These are phyloP conservation scores for Saksenaea oblongispora DNA, from an alignment of 371 early-diverging fungal genomes.

Conservation along the genomic window DNA sequence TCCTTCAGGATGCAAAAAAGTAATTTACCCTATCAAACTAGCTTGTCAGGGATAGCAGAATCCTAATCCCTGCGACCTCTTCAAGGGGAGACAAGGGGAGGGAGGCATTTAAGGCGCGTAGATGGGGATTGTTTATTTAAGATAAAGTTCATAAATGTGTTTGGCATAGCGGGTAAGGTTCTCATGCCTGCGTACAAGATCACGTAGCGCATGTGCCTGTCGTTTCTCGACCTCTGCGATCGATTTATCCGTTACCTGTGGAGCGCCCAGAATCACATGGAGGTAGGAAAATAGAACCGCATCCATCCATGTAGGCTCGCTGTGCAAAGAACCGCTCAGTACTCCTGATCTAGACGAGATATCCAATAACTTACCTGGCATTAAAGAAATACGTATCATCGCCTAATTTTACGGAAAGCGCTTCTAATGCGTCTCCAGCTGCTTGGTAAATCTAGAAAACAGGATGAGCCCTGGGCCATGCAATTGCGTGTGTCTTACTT, in stretches of 20 bases:
- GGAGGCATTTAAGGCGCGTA: neutral
- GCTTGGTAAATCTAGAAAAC: conserved; percentile 58
- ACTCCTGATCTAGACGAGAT: neutral
- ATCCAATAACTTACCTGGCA: conserved; percentile 41
- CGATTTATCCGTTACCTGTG: conserved; percentile 25
- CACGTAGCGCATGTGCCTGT: conserved; percentile 42
- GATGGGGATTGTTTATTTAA: conserved; percentile 14
- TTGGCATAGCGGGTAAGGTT: conserved; percentile 58
- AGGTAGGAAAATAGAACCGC: conserved; percentile 64
- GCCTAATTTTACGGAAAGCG: conserved; percentile 57
- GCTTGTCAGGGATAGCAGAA: too few species aligned
- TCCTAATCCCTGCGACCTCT: too few species aligned
- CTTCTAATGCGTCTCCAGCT: conserved; percentile 56
- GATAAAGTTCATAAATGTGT: conserved; percentile 34
- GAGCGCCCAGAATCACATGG: conserved; percentile 52
- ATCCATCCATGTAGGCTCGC: conserved; percentile 60
- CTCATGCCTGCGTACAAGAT: conserved; percentile 51
- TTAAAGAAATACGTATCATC: conserved; percentile 53
- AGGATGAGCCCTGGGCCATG: neutral
- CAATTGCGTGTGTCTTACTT: conserved; percentile 23
- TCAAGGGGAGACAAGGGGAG: neutral
- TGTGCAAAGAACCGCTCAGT: neutral
- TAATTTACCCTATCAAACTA: too few species aligned
- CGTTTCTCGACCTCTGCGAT: conserved; percentile 37
- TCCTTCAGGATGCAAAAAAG: too few species aligned